Base-by-base conservation (phyloP, 1,284 basidiomycete species). In the Ustilago esculenta region DNA sequence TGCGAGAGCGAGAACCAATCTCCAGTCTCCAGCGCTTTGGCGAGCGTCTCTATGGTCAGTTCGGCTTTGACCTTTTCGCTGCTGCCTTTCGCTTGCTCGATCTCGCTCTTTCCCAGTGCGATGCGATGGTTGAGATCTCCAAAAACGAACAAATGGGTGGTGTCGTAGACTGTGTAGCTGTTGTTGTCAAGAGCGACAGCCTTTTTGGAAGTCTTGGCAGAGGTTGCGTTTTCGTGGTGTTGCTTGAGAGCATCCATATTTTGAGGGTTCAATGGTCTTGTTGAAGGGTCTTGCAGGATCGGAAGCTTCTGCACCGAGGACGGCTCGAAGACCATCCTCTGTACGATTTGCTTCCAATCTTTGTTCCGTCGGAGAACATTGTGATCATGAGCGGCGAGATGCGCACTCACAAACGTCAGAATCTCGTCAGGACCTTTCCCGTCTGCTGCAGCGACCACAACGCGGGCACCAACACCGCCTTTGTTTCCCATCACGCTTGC, bases 381-480 rank as follows among this genome's bases (percentile, higher is more conserved):
- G 46, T 87, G 84, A 49, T 90, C 89, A 81, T 94, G 90, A 4
- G 95, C 90, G 4, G 93, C 83, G 44, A 98, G 86, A 84, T 98
- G 94, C 11, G 92, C 90, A 76, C 89, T 90, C 20, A 98, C 90
- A 78, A 98, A 98, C 6, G 94, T 98, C 48, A 72, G 60, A 12
- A 72, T 70, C 51, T 80, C 65, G 23, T 51, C 44, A 11, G 53
- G 53, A 8, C 67, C 72, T 15, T 56, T 40, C 25, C 54, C 55
- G 41, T 58, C 46, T 29, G 47, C 56, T 29, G 79, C 67, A 33
- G 77, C 83, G 21, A 95, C 85, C 36, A 90, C 88, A 80, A 98
- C 89, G 41, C 94, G 86, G 32, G 93, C 86, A 15, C 91, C 94
- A 2, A 96, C 93, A 0, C 92, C 94, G 23, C 92, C 93, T 83